A percentile compares a stretch with the other conserved stretches of the same genome.
phyloP scores from a whole-genome alignment of 768 basidiomycete genomes.

The Baorangia bicolor region DNA sequence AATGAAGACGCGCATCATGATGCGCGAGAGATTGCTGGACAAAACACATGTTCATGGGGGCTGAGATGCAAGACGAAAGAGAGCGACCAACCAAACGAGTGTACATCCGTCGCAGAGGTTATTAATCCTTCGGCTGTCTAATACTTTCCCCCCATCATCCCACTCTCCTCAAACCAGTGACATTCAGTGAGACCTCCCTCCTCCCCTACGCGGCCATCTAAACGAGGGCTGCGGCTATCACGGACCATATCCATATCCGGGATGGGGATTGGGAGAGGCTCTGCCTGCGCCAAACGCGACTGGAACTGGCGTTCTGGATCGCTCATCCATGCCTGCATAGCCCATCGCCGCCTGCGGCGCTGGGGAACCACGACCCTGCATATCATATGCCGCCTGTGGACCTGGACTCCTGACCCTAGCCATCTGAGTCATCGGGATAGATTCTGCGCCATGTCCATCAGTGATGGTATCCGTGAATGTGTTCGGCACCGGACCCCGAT shows the following conservation, averaged over 20 bases:
- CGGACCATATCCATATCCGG: slow-evolving; percentile 43
- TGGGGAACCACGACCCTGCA: slow-evolving; percentile 38
- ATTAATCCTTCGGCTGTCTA: slow-evolving; percentile 16
- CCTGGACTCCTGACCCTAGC: slow-evolving; percentile 40
- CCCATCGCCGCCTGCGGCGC: slow-evolving; percentile 41
- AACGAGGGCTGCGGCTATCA: slow-evolving; percentile 18
- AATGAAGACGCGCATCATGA: slow-evolving; percentile 19
- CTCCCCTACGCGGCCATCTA: background rate
- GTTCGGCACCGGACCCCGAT: slow-evolving; percentile 70
- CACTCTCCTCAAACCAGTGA: slow-evolving; percentile 6
- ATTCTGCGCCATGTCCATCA: slow-evolving; percentile 45
- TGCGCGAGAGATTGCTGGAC: slow-evolving; percentile 12
- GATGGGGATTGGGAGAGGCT: slow-evolving; percentile 47
- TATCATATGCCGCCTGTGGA: slow-evolving; percentile 41
- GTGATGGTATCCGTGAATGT: slow-evolving; percentile 48
- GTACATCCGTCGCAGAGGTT: slow-evolving; percentile 22
- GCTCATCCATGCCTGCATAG: slow-evolving; percentile 33
- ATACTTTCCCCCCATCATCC: slow-evolving; percentile 12
- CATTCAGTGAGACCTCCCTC: slow-evolving; percentile 5
- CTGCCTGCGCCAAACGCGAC: slow-evolving; percentile 30
- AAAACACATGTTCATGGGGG: slow-evolving; percentile 11
- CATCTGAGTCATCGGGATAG: slow-evolving; percentile 77
- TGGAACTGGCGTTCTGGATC: slow-evolving; percentile 31
- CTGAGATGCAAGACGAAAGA: slow-evolving; percentile 1
- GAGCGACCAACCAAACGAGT: slow-evolving; percentile 27